Evolutionary conservation across 192 early-diverging fungal species (phyloP).

Genomic region (Coemansia sp.): DNA sequence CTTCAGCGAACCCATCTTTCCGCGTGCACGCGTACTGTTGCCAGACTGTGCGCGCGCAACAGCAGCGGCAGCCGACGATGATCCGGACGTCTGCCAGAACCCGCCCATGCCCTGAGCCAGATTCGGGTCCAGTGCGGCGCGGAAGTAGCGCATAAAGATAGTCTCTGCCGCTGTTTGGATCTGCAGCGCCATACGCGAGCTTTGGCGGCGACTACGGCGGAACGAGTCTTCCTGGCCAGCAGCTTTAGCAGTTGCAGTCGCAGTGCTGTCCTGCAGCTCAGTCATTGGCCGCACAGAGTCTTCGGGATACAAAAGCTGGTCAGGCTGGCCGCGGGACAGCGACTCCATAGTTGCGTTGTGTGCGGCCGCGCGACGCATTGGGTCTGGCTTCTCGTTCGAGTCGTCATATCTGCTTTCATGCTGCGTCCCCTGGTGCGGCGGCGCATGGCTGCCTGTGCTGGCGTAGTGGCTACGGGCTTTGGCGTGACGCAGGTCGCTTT

Average conservation of each 20-base stretch:
- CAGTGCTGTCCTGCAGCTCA: constrained; percentile 8
- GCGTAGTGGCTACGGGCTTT: constrained; percentile 54
- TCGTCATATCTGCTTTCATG: constrained; percentile 2
- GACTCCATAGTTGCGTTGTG: constrained; percentile 44
- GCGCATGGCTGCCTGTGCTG: constrained; percentile 17
- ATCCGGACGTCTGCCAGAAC: constrained; percentile 16
- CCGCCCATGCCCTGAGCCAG: constrained; percentile 32
- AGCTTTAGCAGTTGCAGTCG: not conserved
- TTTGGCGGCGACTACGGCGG: constrained; percentile 47
- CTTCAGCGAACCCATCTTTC: constrained; percentile 46
- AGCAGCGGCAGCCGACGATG: constrained; percentile 19
- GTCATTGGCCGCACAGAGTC: constrained; percentile 5
- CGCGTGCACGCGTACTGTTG: not conserved
- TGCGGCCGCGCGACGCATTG: constrained; percentile 27
- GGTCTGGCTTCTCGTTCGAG: constrained; percentile 12
- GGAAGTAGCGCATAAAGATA: constrained; percentile 53
- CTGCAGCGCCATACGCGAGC: constrained; percentile 53
- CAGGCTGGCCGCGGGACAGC: constrained; percentile 32
- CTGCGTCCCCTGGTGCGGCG: constrained; percentile 8
- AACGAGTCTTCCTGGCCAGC: not conserved
- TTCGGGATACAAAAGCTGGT: constrained; percentile 13
- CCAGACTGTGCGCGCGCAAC: constrained; percentile 13
- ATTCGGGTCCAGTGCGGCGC: constrained; percentile 51
- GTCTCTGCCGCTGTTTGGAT: constrained; percentile 53
- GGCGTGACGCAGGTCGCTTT: constrained; percentile 51